Conservation (phyloP, 192 early-diverging fungal species). For the Rhizophagus clarus region DNA sequence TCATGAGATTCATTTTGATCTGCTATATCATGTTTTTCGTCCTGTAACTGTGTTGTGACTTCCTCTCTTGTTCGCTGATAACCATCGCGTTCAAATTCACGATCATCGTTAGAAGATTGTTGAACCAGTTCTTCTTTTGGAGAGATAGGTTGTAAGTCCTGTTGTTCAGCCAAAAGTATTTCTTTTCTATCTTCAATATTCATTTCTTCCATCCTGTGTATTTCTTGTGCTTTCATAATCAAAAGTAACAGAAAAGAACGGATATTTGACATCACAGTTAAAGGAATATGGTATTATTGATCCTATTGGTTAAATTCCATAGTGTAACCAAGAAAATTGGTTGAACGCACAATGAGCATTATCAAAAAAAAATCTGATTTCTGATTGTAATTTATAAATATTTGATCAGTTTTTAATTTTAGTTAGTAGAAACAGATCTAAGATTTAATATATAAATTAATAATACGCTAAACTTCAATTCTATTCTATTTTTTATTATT, state of each 20-base stretch:
- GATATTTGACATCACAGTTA: background rate
- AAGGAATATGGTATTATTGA: background rate
- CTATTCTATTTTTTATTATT: background rate
- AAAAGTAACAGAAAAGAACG: too few species aligned
- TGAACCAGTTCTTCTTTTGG: background rate
- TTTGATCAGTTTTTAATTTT: background rate
- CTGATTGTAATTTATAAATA: background rate
- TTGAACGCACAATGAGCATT: background rate
- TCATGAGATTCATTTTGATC: slow-evolving; percentile 11
- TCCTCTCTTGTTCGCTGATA: background rate
- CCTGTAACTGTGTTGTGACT: background rate
- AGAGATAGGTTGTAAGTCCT: background rate
- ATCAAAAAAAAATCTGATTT: background rate
- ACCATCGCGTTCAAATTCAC: background rate
- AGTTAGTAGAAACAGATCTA: too few species aligned
- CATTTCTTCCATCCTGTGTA: background rate
- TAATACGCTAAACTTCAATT: too few species aligned
- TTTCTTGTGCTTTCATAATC: background rate
- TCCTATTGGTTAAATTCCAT: background rate
- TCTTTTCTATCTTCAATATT: slow-evolving; percentile 3
- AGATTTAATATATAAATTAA: too few species aligned
- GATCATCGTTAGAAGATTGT: background rate
- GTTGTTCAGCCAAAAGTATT: background rate
- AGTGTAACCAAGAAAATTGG: background rate
- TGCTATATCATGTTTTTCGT: background rate